phyloP scores from a whole-genome alignment of 2,329 filamentous ascomycete species.

The Cladosporium sp. region DNA sequence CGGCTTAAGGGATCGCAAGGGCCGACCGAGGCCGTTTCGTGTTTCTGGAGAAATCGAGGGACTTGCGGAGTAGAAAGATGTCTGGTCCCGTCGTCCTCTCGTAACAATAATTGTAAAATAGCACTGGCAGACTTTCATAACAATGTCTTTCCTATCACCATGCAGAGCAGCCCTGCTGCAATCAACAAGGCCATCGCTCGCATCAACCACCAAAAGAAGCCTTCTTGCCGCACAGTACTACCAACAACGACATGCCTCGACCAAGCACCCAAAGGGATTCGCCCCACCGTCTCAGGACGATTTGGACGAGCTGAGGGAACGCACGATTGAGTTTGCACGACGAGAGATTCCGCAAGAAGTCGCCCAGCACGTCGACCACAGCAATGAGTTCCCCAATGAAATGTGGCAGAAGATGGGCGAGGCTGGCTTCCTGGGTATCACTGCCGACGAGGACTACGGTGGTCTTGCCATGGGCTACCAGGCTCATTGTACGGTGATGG shows the following conservation, averaged over 20 bases:
- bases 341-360: constrained; percentile 84
- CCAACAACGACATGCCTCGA: constrained; percentile 55
- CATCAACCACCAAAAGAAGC: constrained; percentile 9
- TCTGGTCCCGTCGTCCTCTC: background rate
- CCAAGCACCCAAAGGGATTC: constrained; percentile 69
- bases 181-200: constrained; percentile 13
- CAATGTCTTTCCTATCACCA: constrained; percentile 16
- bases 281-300: constrained; percentile 69
- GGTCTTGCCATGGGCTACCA: constrained; percentile 93
- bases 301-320: constrained; percentile 75
- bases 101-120: background rate
- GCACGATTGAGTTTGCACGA: constrained; percentile 83
- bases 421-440: constrained; percentile 87
- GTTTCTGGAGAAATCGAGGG: background rate
- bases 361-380: constrained; percentile 77
- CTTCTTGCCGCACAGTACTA: constrained; percentile 21
- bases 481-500: constrained; percentile 92
- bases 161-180: constrained; percentile 30
- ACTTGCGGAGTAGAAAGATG: background rate
- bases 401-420: constrained; percentile 96
- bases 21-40: background rate
- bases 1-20: constrained; percentile 2
- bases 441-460: constrained; percentile 87
- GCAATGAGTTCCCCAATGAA: constrained; percentile 82
- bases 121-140: background rate